Evolutionary conservation across 164 flowering plant genomes (phyloP).

Genomic region (Akebia trifoliata): DNA sequence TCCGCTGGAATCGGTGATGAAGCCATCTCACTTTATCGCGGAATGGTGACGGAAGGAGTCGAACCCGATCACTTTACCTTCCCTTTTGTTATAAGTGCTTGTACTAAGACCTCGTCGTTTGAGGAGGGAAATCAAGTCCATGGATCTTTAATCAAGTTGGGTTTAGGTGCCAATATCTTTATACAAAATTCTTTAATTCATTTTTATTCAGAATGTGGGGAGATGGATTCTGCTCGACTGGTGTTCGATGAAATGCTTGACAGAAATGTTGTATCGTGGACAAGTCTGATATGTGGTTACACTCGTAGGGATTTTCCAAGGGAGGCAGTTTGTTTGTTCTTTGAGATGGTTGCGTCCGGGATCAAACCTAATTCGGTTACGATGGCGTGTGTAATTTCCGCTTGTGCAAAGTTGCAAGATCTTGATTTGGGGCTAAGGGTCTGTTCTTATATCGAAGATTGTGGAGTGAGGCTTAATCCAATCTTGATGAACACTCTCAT

Average conservation of each 20-base stretch:
- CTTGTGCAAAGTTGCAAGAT: conserved; percentile 57
- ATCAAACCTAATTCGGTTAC: conserved; percentile 48
- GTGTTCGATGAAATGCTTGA: conserved; percentile 54
- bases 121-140: conserved; percentile 48
- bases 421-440: conserved; percentile 34
- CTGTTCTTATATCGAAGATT: conserved; percentile 26
- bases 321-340: conserved; percentile 54
- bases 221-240: conserved; percentile 26
- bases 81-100: conserved; percentile 47
- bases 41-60: conserved; percentile 32
- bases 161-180: conserved; percentile 36
- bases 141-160: conserved; percentile 39
- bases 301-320: conserved; percentile 21
- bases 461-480: conserved; percentile 26
- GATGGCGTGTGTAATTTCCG: conserved; percentile 51
- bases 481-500: conserved; percentile 48
- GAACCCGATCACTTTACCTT: conserved; percentile 45
- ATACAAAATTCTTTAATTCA: conserved; percentile 48
- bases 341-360: conserved; percentile 40
- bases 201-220: conserved; percentile 47
- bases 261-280: conserved; percentile 67
- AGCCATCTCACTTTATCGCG: conserved; percentile 34
- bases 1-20: conserved; percentile 32
- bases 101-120: conserved; percentile 29
- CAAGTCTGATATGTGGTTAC: conserved; percentile 54